phyloP scores from a whole-genome alignment of 225 moss, liverwort and hornwort species.

The Antitrichia curtipendula region DNA sequence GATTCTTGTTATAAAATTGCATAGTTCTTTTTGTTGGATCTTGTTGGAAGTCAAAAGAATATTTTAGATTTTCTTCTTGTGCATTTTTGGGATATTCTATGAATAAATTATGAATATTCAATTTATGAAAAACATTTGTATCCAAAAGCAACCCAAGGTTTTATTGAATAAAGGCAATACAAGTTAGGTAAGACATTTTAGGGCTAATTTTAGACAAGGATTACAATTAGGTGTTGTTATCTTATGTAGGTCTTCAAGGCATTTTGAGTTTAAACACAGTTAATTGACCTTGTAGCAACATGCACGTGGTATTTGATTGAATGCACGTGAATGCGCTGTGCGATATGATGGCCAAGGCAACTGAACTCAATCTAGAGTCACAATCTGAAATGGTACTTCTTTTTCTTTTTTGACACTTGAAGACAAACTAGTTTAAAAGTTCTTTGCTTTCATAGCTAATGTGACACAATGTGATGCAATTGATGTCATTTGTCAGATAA shows the following conservation, averaged over 20 bases:
- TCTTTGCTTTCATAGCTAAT: neutral
- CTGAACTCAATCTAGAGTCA: neutral
- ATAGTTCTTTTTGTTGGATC: no score
- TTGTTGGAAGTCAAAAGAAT: neutral
- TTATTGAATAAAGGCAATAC: fast-evolving
- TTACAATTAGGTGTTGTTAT: neutral
- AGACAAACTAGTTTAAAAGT: neutral
- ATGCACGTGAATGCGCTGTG: neutral
- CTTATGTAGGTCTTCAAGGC: no score
- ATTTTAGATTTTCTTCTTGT: neutral
- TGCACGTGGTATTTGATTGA: neutral
- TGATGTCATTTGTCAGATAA: neutral
- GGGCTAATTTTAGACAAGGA: fast-evolving
- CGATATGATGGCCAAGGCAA: neutral
- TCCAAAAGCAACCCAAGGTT: fast-evolving
- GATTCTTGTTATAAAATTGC: no score
- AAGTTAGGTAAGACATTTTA: neutral
- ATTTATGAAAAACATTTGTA: no score
- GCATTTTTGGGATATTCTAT: fast-evolving
- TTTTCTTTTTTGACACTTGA: no score
- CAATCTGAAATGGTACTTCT: no score
- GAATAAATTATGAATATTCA: no score
- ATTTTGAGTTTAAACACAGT: fast-evolving
- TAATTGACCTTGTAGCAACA: fast-evolving
- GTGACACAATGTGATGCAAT: fast-evolving